Evolutionary conservation across 2,329 filamentous ascomycete species (phyloP).

Genomic region (Ophiosphaerella narmari): DNA sequence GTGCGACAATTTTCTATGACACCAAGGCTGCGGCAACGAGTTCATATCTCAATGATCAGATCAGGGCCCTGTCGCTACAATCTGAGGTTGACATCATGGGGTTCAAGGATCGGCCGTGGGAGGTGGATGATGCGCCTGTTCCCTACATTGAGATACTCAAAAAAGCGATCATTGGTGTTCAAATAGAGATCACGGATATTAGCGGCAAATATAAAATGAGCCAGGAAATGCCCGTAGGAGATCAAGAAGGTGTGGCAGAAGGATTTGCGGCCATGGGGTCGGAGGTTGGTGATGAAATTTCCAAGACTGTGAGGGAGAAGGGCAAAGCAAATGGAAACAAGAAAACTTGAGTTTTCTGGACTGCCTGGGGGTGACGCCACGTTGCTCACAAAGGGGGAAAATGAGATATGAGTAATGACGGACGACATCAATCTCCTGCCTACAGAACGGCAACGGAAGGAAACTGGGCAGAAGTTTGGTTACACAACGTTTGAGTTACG

Average conservation of each 20-base stretch:
- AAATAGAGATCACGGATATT: conserved; percentile 28
- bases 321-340: conserved; percentile 1
- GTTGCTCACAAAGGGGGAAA: too few relatives aligned
- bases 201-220: conserved; percentile 38
- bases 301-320: conserved; percentile 40
- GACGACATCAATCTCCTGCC: too few relatives aligned
- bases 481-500: too few relatives aligned
- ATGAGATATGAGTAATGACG: too few relatives aligned
- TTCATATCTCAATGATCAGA: conserved; percentile 57
- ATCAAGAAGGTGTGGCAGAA: conserved; percentile 56
- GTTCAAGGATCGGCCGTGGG: conserved; percentile 59
- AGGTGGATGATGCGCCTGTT: conserved; percentile 61
- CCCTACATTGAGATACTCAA: conserved; percentile 55
- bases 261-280: conserved; percentile 57
- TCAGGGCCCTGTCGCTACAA: conserved; percentile 58
- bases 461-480: too few relatives aligned
- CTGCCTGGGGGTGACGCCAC: too few relatives aligned
- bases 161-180: conserved; percentile 30
- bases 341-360: too few relatives aligned
- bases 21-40: conserved; percentile 51
- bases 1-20: conserved; percentile 60
- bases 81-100: conserved; percentile 63
- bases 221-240: conserved; percentile 25
- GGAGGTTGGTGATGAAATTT: conserved; percentile 39
- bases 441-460: too few relatives aligned